These are phyloP conservation scores for Neonectria faginata DNA, from an alignment of 2,329 filamentous ascomycete genomes.

Conservation along the genomic window DNA sequence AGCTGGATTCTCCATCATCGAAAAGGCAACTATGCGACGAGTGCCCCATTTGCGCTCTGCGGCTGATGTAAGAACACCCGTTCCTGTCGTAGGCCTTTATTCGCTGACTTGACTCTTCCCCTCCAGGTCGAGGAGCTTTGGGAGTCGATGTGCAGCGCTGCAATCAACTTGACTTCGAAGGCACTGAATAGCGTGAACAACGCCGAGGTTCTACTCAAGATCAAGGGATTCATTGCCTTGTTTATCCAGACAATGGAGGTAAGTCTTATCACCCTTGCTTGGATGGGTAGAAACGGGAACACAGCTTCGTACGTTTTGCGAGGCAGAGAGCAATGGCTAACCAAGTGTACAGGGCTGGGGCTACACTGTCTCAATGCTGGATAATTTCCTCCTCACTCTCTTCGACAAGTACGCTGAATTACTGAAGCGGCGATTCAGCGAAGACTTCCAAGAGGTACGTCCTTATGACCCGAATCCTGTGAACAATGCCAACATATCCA, in stretches of 20 bases:
- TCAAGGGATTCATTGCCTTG: slow-evolving; percentile 90
- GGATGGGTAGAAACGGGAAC: slow-evolving; percentile 64
- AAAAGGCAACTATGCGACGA: slow-evolving; percentile 91
- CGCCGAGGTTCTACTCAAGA: slow-evolving; percentile 90
- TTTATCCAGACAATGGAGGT: slow-evolving; percentile 99
- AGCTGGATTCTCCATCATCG: slow-evolving; percentile 95
- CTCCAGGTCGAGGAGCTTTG: slow-evolving; percentile 91
- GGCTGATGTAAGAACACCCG: slow-evolving; percentile 76
- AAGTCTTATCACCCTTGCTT: slow-evolving; percentile 76
- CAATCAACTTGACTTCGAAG: slow-evolving; percentile 83
- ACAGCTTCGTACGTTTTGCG: background rate
- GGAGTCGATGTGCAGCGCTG: slow-evolving; percentile 96
- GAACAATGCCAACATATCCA: slow-evolving; percentile 22
- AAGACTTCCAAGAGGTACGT: slow-evolving; percentile 89
- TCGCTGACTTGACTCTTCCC: slow-evolving; percentile 20
- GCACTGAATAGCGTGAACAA: slow-evolving; percentile 84
- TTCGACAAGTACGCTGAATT: slow-evolving; percentile 96
- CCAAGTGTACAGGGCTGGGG: slow-evolving; percentile 86
- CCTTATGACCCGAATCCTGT: background rate
- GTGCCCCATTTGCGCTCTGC: slow-evolving; percentile 84
- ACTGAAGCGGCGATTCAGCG: slow-evolving; percentile 89
- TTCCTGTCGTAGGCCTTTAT: background rate
- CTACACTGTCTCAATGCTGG: slow-evolving; percentile 84
- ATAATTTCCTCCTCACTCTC: slow-evolving; percentile 85
- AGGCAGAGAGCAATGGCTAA: slow-evolving; percentile 71